Evolutionary conservation across 352 stramenopile genomes (phyloP).

Genomic region (Blastocystis sp.): DNA sequence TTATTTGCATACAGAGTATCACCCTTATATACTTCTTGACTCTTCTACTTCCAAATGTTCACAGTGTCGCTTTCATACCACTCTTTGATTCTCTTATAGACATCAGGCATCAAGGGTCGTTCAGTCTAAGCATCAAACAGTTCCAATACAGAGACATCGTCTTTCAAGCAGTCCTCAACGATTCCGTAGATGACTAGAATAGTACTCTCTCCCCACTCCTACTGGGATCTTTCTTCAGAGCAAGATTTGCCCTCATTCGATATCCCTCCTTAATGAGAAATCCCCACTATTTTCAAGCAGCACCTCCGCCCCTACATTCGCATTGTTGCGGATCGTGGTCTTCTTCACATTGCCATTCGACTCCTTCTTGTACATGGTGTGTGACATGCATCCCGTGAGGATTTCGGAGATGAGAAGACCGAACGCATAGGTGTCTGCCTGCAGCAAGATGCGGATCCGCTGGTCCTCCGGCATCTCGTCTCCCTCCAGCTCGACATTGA

Average conservation of each 20-base stretch:
- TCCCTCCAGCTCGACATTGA: background rate
- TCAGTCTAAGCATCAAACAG: background rate
- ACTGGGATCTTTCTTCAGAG: background rate
- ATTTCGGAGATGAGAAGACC: slow-evolving; percentile 21
- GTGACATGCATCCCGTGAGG: background rate
- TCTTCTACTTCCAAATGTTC: background rate
- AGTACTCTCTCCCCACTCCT: background rate
- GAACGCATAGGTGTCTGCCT: background rate
- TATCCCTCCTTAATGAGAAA: background rate
- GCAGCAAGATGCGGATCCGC: background rate
- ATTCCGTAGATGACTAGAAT: background rate
- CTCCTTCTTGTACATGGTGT: background rate
- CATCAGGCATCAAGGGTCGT: background rate
- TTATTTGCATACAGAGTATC: too few relatives aligned
- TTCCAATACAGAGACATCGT: background rate
- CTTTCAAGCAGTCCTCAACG: background rate
- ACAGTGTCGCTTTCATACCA: background rate
- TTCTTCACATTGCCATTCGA: background rate
- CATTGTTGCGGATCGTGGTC: background rate
- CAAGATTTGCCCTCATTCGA: background rate
- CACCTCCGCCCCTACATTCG: background rate
- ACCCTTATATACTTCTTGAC: too few relatives aligned
- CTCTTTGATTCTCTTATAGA: background rate
- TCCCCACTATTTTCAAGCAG: background rate
- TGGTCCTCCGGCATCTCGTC: background rate